Conservation (phyloP, 169 alveolate genomes). For the Eimeria acervulina region DNA sequence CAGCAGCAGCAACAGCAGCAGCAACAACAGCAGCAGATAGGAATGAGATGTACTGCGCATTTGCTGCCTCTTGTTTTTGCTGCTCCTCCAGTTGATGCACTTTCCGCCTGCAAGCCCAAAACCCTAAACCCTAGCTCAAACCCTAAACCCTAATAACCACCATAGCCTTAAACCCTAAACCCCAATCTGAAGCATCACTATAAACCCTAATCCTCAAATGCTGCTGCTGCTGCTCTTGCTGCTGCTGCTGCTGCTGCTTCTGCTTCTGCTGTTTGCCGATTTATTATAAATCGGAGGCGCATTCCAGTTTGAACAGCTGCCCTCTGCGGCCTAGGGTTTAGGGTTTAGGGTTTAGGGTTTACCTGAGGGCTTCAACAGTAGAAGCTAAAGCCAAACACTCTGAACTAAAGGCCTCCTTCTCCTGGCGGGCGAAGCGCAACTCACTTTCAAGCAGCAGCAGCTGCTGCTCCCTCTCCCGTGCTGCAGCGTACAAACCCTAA, state of each 20-base stretch:
- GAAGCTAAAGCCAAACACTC: conserved; percentile 33
- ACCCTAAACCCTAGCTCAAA: conserved; percentile 25
- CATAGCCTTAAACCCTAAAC: conserved; percentile 1
- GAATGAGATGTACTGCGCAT: conserved; percentile 30
- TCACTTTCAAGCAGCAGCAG: conserved; percentile 40
- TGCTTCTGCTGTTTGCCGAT: background rate
- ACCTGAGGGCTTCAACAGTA: conserved; percentile 20
- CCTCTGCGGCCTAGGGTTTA: background rate
- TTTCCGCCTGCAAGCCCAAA: conserved; percentile 12
- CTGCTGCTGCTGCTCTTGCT: too few species aligned
- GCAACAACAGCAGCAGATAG: too few species aligned
- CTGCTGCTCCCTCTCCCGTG: conserved; percentile 62
- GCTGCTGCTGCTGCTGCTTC: background rate
- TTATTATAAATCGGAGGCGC: background rate
- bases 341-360: conserved; percentile 32
- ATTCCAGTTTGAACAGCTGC: background rate
- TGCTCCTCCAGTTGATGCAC: conserved; percentile 54
- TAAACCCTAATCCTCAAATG: background rate
- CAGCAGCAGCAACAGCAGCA: background rate
- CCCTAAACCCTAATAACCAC: conserved; percentile 16
- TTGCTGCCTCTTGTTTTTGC: background rate
- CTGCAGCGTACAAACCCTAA: conserved; percentile 35
- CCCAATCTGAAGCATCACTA: background rate
- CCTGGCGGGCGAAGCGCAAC: background rate
- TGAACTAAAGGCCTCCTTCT: background rate